Base-by-base conservation (phyloP, 306 rosid species). In the Myrica gale region DNA sequence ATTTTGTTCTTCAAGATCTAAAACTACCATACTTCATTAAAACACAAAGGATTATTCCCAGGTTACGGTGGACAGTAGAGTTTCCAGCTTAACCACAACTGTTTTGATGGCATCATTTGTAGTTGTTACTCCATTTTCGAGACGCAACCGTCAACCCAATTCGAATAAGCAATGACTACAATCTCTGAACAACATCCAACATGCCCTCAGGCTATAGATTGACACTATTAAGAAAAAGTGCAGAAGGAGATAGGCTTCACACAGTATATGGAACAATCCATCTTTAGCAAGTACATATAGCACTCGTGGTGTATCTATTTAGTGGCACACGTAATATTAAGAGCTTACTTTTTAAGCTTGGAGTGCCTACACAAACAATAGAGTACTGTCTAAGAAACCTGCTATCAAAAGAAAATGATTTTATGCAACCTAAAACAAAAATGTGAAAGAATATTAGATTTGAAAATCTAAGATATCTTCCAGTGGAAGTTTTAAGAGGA, bases 381-480 rank as follows among this genome's bases (percentile, higher is more conserved):
- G 63, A n/a, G 72, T 50, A 62, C 10, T 67, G 53, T 46, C 74
- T 67, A 57, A 68, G 66, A 75, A 74, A 72, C 54, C 62, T 73
- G 66, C 32, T 69, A 78, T 71, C 71, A 32, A 71, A 51, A 46
- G n/a, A 41, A 48, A 50, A 50, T 26, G 8, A 44, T 46, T 75
- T 9, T 23, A 60, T 58, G 54, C 74, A 75, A 61, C 54, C 54
- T 65, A 74, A 41, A 50, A 69, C 76, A 76, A 68, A 66, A 74
- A 51, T 41, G 77, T 45, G 69, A 47, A 69, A 46, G 39, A 67
- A 44, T 47, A 44, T 78, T 76, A 65, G 26, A 74, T 17, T 26
- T 60, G 56, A 74, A 77, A 84, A 75, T 80, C 77, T 68, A 61
- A 13, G 51, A 74, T 71, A 54, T 73, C 76, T 76, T 77, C 69